phyloP scores from a whole-genome alignment of 225 moss, liverwort and hornwort species.

The Rhytidiadelphus loreus region DNA sequence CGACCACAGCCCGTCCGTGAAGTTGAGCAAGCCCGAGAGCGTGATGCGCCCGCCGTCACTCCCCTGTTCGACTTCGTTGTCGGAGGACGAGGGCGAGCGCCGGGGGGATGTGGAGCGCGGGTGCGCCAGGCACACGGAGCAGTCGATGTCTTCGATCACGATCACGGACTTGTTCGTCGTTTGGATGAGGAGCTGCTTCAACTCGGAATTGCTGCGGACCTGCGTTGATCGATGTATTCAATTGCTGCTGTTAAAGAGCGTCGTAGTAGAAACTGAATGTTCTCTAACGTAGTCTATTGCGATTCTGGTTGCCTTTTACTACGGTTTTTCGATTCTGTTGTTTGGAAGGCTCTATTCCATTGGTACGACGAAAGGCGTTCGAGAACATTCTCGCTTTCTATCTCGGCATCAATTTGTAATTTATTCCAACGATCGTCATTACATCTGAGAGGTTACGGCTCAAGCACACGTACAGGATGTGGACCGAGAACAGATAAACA shows the following conservation, averaged over 20 bases:
- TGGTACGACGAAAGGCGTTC: not conserved
- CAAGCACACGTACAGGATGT: not conserved
- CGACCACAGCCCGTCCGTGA: conserved; percentile 84
- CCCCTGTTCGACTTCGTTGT: not conserved
- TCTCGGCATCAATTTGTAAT: not conserved
- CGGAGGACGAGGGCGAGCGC: not conserved
- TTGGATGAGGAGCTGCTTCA: conserved; percentile 48
- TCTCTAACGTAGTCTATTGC: not conserved
- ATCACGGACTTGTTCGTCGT: conserved; percentile 73
- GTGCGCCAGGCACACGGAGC: conserved; percentile 54
- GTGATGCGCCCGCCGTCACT: conserved; percentile 49
- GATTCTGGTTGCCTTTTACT: not conserved
- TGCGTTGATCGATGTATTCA: not conserved
- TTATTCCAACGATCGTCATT: not conserved
- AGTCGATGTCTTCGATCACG: conserved; percentile 89
- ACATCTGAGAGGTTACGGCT: not conserved
- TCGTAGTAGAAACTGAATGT: not conserved
- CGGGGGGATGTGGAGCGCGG: conserved; percentile 14
- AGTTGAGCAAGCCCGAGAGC: conserved; percentile 72
- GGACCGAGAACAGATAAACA: no score
- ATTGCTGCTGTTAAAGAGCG: not conserved
- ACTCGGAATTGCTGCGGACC: conserved; percentile 42
- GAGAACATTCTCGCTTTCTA: not conserved
- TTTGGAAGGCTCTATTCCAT: not conserved
- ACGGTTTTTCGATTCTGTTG: no score